Percentiles rank a stretch among this genome's conserved stretches.
Conservation (phyloP, 257 asterid species). For the Gardenia jasminoides region DNA sequence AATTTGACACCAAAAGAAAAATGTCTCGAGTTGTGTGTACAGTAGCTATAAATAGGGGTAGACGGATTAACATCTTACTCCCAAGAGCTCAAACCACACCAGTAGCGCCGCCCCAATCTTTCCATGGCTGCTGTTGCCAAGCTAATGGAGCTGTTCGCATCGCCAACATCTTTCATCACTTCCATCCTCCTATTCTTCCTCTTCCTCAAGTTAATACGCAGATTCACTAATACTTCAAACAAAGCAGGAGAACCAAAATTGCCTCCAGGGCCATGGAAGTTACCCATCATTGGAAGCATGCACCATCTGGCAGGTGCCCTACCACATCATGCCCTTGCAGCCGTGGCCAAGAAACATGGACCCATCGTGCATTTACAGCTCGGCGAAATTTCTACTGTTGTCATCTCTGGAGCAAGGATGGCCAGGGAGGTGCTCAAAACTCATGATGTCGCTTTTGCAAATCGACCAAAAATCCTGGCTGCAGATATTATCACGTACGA, state of each 20-base stretch:
- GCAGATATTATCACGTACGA: conserved; percentile 17
- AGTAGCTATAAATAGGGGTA: no score
- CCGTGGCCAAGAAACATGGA: conserved; percentile 21
- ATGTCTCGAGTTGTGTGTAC: no score
- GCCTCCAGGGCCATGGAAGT: conserved; percentile 25
- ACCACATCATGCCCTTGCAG: conserved; percentile 18
- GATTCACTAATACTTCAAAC: not conserved
- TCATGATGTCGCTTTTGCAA: conserved; percentile 21
- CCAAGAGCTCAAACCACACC: no score
- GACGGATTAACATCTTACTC: no score
- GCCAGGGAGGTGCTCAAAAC: conserved; percentile 27
- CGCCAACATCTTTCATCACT: not conserved
- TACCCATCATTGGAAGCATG: conserved; percentile 26
- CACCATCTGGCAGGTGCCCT: conserved; percentile 11
- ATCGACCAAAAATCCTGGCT: conserved; percentile 14
- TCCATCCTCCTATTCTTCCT: not conserved
- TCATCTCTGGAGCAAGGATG: conserved; percentile 15
- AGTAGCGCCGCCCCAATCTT: no score
- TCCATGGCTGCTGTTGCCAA: no score
- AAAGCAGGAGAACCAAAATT: not conserved
- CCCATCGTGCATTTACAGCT: conserved; percentile 27
- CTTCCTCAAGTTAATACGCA: not conserved
- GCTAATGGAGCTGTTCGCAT: no score
- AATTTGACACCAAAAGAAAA: no score
- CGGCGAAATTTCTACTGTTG: conserved; percentile 13